Percentiles rank a stretch among this genome's conserved stretches.
Evolutionary conservation across 23 red algal species (phyloP).

Genomic region (Pyropia haitanensis): DNA sequence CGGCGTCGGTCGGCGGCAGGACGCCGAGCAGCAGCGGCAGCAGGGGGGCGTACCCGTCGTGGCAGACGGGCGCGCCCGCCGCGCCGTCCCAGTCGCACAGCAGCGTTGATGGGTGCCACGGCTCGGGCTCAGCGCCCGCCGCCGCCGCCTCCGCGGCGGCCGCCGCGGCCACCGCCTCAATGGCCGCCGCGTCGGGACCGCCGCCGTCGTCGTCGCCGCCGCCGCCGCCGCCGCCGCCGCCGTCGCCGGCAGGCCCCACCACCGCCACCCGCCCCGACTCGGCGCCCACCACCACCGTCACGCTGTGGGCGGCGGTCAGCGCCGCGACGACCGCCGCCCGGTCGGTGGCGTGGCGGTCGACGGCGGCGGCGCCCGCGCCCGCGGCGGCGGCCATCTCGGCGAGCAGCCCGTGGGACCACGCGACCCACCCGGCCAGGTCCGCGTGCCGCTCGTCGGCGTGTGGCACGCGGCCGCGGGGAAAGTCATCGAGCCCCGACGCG

Average conservation of each 20-base stretch:
- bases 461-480: constrained; percentile 41
- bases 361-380: constrained; percentile 19
- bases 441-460: constrained; percentile 61
- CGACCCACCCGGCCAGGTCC: constrained; percentile 81
- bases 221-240: not conserved
- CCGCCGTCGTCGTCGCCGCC: not conserved
- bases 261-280: too few relatives aligned
- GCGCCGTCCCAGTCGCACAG: constrained; percentile 74
- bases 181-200: not conserved
- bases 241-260: too few relatives aligned
- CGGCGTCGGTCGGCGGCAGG: constrained; percentile 37
- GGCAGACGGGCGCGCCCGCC: constrained; percentile 30
- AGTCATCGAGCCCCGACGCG: constrained; percentile 96
- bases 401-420: constrained; percentile 45
- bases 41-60: constrained; percentile 78
- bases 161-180: not conserved
- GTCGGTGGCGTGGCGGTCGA: constrained; percentile 7
- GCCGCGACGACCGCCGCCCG: constrained; percentile 15
- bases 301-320: not conserved
- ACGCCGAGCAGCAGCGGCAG: constrained; percentile 69
- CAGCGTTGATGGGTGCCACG: constrained; percentile 11
- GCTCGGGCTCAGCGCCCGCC: not conserved
- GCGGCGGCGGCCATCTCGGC: constrained; percentile 9
- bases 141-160: not conserved
- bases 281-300: not conserved